These are phyloP conservation scores for Phaseolus coccineus DNA, from an alignment of 331 rosid genomes.

Conservation along the genomic window DNA sequence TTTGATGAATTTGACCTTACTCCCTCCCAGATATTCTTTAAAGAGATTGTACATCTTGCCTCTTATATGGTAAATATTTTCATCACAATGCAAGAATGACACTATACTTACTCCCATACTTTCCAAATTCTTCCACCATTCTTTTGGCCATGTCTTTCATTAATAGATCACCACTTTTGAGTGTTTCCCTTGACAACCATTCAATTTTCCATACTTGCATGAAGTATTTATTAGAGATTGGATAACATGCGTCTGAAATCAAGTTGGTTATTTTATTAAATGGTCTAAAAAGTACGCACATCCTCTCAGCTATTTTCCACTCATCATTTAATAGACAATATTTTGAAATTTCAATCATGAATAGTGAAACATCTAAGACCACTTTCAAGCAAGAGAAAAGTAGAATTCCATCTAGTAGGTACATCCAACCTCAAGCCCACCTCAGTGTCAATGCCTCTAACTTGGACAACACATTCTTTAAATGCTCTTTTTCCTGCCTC, in stretches of 20 bases:
- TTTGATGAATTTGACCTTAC: too few relatives aligned
- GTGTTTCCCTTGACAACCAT: background rate
- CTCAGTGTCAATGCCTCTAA: background rate
- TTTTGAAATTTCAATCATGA: background rate
- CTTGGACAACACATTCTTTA: too few relatives aligned
- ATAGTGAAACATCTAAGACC: background rate
- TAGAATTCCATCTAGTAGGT: background rate
- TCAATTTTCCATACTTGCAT: background rate
- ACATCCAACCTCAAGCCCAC: background rate
- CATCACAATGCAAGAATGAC: too few relatives aligned
- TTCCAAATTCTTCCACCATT: background rate
- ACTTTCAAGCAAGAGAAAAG: background rate
- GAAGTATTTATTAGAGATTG: background rate
- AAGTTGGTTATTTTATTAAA: background rate
- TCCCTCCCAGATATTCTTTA: too few relatives aligned
- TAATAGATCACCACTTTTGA: background rate
- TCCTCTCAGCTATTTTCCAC: background rate
- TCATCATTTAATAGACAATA: background rate
- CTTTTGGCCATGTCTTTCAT: background rate
- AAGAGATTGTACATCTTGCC: too few relatives aligned
- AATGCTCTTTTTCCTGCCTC: background rate
- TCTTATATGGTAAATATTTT: too few relatives aligned
- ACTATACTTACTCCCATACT: too few relatives aligned
- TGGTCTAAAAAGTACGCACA: background rate
- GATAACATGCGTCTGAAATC: background rate